Conservation (phyloP, 2,329 filamentous ascomycete species). For the Stemphylium vesicarium region DNA sequence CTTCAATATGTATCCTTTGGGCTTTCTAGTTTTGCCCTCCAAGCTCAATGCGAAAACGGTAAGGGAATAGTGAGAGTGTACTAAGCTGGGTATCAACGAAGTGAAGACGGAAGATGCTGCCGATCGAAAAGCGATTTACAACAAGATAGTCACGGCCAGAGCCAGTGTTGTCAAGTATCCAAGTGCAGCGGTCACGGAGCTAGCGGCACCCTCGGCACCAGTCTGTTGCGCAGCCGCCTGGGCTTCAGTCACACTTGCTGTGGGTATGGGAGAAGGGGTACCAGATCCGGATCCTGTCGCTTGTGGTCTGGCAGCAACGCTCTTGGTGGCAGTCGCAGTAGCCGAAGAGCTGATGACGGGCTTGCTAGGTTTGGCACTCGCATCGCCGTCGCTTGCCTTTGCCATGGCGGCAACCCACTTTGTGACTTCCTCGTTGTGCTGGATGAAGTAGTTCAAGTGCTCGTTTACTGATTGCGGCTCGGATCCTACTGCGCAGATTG, state of each 20-base stretch:
- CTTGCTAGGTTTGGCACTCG: conserved; percentile 19
- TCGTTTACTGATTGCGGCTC: conserved; percentile 60
- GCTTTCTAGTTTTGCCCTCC: too few species aligned
- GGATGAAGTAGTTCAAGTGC: conserved; percentile 64
- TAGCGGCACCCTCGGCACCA: conserved; percentile 2
- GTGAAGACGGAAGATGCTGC: too few species aligned
- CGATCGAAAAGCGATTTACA: not conserved
- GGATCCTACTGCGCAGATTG: conserved; percentile 65
- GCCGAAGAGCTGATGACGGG: conserved; percentile 3
- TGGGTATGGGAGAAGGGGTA: not conserved
- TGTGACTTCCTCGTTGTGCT: conserved; percentile 31
- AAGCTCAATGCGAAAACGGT: not conserved
- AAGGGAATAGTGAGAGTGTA: not conserved
- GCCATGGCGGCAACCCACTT: conserved; percentile 28
- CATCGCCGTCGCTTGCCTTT: conserved; percentile 14
- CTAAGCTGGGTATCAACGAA: not conserved
- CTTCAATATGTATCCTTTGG: too few species aligned
- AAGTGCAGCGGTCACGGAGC: conserved; percentile 2
- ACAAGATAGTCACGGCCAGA: not conserved
- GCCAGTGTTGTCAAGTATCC: conserved; percentile 2
- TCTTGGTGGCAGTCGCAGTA: not conserved
- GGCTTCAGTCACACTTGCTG: conserved; percentile 13
- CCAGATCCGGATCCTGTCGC: conserved; percentile 2
- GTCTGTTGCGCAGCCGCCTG: conserved; percentile 16
- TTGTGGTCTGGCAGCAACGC: conserved; percentile 7